Base-by-base conservation (phyloP, 2,329 filamentous ascomycete species). In the Dactylellina drechsleri region DNA sequence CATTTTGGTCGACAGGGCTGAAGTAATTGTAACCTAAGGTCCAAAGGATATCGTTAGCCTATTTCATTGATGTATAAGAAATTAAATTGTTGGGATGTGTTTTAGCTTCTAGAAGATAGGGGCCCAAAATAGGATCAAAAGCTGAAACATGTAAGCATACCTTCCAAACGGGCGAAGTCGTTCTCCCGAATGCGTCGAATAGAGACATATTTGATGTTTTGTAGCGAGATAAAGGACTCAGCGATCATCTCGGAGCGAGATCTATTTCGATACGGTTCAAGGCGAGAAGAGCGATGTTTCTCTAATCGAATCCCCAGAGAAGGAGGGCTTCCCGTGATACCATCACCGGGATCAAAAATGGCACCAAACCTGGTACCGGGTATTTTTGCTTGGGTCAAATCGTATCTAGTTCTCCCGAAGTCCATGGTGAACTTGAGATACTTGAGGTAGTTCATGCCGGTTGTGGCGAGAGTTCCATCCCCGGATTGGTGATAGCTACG, bases 291-390 rank as follows among this genome's bases (percentile, higher is more conserved):
- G 13, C 43, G 20, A 13, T 58, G 53, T 3, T 60, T 5, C 26
- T 74, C 70, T 12, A 74, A 58, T 13, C 70, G 70, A 18, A 74
- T 62, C 43, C 60, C 52, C 15, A 74, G 31, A 41, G 49, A 67
- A 41, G 70, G 58, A 13, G 43, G 18, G 5, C 8, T 47, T 7
- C 20, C 50, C 2, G 23, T 28, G 52, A 28, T 23, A 8, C 49
- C 28, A 10, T 74, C 62, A 16, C 62, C 62, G 49, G 49, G 58
- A 59, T 67, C 58, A n/a, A 62, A 67, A 5, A 64, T 26, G 20
- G 58, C 70, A 13, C 40, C 40, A 12, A 62, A 67, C 26, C 45
- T 49, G 18, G 70, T 54, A 0, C 50, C 31, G 4, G 54, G 59
- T 16, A 57, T 28, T 31, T 36, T 54, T 2, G 45, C 15, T 16